A percentile compares a stretch with the other conserved stretches of the same genome.
These are phyloP conservation scores for Ceratocystis variospora DNA, from an alignment of 2,329 filamentous ascomycete genomes.

Conservation along the genomic window DNA sequence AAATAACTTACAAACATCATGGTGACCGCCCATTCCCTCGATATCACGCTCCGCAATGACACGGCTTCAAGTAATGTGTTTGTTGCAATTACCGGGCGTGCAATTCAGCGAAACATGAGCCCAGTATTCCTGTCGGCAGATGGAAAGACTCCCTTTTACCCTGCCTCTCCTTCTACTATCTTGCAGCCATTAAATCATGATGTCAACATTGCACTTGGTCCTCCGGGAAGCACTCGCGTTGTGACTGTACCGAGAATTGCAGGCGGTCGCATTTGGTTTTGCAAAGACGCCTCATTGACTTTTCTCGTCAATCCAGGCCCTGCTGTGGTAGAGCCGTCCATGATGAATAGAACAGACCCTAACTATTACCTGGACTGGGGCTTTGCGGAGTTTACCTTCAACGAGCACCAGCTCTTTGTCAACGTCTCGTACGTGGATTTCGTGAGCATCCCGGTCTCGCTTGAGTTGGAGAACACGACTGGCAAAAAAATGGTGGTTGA, in stretches of 20 bases:
- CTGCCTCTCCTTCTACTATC: slow-evolving; percentile 40
- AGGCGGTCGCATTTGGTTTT: slow-evolving; percentile 61
- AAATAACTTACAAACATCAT: slow-evolving; percentile 24
- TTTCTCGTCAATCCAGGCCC: slow-evolving; percentile 61
- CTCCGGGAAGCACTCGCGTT: slow-evolving; percentile 43
- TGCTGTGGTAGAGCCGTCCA: slow-evolving; percentile 59
- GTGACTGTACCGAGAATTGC: slow-evolving; percentile 56
- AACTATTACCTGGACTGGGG: slow-evolving; percentile 51
- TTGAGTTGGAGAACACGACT: slow-evolving; percentile 36
- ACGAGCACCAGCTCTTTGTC: slow-evolving; percentile 45
- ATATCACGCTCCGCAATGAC: slow-evolving; percentile 51
- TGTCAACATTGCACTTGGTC: slow-evolving; percentile 50
- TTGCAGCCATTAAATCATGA: slow-evolving; percentile 41
- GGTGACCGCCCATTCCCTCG: slow-evolving; percentile 28
- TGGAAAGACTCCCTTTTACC: slow-evolving; percentile 51
- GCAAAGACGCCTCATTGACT: slow-evolving; percentile 43
- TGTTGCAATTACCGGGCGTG: slow-evolving; percentile 55
- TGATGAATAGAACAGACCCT: slow-evolving; percentile 49
- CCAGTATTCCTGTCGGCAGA: slow-evolving; percentile 52
- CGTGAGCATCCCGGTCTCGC: slow-evolving; percentile 48
- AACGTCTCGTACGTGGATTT: slow-evolving; percentile 70
- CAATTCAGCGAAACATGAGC: slow-evolving; percentile 44
- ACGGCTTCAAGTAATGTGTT: slow-evolving; percentile 46
- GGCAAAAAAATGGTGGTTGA: slow-evolving; percentile 34
- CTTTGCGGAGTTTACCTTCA: slow-evolving; percentile 58